Evolutionary conservation across 371 early-diverging fungal species (phyloP).

Genomic region (Smittium culicis): DNA sequence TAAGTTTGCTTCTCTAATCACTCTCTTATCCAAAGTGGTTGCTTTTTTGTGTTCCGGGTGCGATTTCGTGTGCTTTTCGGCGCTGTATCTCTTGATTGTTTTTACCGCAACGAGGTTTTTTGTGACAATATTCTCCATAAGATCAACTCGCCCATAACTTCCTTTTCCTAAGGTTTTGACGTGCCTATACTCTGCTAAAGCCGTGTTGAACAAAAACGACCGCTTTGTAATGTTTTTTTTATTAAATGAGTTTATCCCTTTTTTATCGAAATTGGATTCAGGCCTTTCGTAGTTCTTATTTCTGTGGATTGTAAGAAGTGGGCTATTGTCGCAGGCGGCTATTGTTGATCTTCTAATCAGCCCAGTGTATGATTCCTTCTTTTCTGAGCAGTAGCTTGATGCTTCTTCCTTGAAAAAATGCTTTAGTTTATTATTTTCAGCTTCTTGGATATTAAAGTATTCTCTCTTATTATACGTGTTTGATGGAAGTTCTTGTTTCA

Average conservation of each 20-base stretch:
- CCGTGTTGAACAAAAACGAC: conserved; percentile 27
- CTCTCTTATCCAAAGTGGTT: conserved; percentile 29
- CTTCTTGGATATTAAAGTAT: neutral
- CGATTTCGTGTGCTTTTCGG: conserved; percentile 18
- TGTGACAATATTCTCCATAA: conserved; percentile 36
- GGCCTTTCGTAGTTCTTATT: too few relatives aligned
- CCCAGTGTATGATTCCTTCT: neutral
- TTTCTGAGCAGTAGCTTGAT: neutral
- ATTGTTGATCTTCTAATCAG: neutral
- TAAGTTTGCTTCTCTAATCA: conserved; percentile 32
- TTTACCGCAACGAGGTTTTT: conserved; percentile 62
- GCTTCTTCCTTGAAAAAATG: neutral
- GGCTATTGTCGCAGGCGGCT: neutral
- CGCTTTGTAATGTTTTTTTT: neutral
- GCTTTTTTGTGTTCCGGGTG: conserved; percentile 26
- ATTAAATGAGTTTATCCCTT: neutral
- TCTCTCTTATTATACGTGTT: neutral
- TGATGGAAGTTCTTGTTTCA: too few relatives aligned
- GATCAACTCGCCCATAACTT: conserved; percentile 61
- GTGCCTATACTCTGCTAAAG: conserved; percentile 30
- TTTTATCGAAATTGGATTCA: too few relatives aligned
- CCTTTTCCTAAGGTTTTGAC: conserved; percentile 52
- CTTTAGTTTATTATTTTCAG: neutral
- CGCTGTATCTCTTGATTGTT: conserved; percentile 48
- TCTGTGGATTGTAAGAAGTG: too few relatives aligned